Conservation (phyloP, 2,329 filamentous ascomycete genomes). For the Ophiostoma sp. region DNA sequence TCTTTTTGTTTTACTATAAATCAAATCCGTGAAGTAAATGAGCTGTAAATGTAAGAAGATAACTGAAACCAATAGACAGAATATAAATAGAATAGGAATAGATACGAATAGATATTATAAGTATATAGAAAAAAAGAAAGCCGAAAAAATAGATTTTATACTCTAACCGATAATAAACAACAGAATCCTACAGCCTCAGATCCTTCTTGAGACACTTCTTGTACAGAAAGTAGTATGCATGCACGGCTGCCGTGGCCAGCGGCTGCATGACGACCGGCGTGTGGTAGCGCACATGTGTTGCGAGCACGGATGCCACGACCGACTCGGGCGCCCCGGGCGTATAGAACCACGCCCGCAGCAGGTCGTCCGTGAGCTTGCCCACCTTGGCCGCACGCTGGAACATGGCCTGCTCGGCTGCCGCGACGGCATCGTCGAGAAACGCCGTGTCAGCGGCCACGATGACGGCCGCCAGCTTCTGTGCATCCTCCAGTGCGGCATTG, state of each 20-base stretch:
- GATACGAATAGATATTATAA: background rate
- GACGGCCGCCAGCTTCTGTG: conserved; percentile 43
- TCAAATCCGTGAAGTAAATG: too few relatives aligned
- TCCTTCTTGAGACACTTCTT: conserved; percentile 17
- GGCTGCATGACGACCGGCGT: conserved; percentile 15
- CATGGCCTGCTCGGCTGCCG: conserved; percentile 38
- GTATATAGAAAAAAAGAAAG: background rate
- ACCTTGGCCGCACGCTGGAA: conserved; percentile 34
- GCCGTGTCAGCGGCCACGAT: conserved; percentile 33
- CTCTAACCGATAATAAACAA: background rate
- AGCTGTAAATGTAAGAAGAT: too few relatives aligned
- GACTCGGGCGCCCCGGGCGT: conserved; percentile 41
- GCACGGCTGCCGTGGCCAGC: conserved; percentile 12
- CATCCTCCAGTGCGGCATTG: conserved; percentile 53
- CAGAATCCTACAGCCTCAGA: conserved; percentile 1
- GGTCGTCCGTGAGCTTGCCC: conserved; percentile 28
- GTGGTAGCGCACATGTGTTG: conserved; percentile 29
- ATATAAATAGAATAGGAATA: too few relatives aligned
- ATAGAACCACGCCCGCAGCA: conserved; percentile 44
- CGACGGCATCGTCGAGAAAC: conserved; percentile 26
- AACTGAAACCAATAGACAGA: too few relatives aligned
- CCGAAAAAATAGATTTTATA: background rate
- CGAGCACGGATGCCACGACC: conserved; percentile 36
- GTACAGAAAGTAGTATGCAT: conserved; percentile 19
- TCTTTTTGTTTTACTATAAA: too few relatives aligned